A percentile compares a stretch with the other conserved stretches of the same genome.
Evolutionary conservation across 177 flowering plant genomes (phyloP).

Genomic region (Telopea speciosissima): DNA sequence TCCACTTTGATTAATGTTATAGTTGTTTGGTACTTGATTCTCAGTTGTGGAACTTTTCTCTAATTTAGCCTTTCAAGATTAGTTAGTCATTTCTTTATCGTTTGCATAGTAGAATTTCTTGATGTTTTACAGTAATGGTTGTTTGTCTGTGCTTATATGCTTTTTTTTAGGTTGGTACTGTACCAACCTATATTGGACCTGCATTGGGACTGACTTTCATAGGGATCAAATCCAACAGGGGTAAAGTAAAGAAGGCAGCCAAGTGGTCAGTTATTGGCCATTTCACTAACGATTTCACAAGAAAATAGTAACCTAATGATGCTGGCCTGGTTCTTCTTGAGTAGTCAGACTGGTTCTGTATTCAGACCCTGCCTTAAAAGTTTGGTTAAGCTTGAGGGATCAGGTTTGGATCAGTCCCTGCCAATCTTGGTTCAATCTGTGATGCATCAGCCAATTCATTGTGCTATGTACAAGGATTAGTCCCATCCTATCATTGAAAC

Average conservation of each 20-base stretch:
- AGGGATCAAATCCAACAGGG: neutral
- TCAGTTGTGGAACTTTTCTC: neutral
- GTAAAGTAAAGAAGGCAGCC: neutral
- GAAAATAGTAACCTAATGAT: neutral
- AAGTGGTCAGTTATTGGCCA: neutral
- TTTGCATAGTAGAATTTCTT: neutral
- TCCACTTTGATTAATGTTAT: too few relatives aligned
- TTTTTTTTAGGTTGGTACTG: neutral
- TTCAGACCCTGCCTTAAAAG: too few relatives aligned
- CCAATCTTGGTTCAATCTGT: too few relatives aligned
- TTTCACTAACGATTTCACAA: neutral
- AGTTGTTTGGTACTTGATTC: too few relatives aligned
- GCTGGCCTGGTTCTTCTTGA: neutral
- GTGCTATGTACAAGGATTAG: too few relatives aligned
- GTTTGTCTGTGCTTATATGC: neutral
- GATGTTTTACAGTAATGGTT: neutral
- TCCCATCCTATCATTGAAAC: too few relatives aligned
- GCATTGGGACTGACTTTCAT: neutral
- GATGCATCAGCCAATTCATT: too few relatives aligned
- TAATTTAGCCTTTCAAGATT: neutral
- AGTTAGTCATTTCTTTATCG: neutral
- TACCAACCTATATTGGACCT: neutral
- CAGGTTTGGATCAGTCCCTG: too few relatives aligned
- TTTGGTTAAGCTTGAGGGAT: too few relatives aligned
- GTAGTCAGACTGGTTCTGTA: too few relatives aligned